Conservation (phyloP, 768 basidiomycete genomes). For the Auricularia heimuer region DNA sequence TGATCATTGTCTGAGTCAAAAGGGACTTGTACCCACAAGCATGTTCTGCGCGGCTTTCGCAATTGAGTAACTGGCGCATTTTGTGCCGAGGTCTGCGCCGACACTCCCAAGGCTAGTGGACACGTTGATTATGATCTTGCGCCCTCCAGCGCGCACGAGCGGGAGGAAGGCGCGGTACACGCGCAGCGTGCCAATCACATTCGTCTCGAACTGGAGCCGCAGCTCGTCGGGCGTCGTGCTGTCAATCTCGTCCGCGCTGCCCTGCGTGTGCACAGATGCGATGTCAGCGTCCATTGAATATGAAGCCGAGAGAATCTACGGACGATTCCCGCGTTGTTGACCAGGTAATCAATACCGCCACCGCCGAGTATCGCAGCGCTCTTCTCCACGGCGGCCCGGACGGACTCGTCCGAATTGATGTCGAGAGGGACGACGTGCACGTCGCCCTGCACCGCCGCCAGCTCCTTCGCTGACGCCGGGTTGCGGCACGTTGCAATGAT, state of each 20-base stretch:
- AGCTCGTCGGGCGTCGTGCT: conserved; percentile 12
- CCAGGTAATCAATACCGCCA: conserved; percentile 29
- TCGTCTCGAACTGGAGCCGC: conserved; percentile 17
- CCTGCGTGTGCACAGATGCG: not conserved
- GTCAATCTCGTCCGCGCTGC: not conserved
- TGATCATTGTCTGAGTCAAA: not conserved
- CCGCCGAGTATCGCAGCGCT: conserved; percentile 20
- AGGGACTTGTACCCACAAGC: conserved; percentile 20
- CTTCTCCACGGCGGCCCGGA: conserved; percentile 16
- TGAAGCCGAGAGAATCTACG: conserved; percentile 7
- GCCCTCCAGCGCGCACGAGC: conserved; percentile 21
- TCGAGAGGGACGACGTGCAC: conserved; percentile 28
- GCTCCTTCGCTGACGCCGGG: conserved; percentile 12
- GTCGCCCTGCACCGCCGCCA: conserved; percentile 15
- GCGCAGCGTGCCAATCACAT: conserved; percentile 27
- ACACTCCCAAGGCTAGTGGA: conserved; percentile 25
- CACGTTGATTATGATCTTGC: conserved; percentile 28
- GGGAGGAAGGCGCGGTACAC: conserved; percentile 25
- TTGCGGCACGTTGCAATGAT: conserved; percentile 18
- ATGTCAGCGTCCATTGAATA: not conserved
- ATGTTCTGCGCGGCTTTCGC: conserved; percentile 32
- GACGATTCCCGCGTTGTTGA: conserved; percentile 32
- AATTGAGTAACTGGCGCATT: conserved; percentile 25
- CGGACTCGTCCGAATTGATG: conserved; percentile 17
- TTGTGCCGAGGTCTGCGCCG: conserved; percentile 18